These are phyloP conservation scores for Juncus inflexus DNA, from an alignment of 176 grass and related monocot species.

Conservation along the genomic window DNA sequence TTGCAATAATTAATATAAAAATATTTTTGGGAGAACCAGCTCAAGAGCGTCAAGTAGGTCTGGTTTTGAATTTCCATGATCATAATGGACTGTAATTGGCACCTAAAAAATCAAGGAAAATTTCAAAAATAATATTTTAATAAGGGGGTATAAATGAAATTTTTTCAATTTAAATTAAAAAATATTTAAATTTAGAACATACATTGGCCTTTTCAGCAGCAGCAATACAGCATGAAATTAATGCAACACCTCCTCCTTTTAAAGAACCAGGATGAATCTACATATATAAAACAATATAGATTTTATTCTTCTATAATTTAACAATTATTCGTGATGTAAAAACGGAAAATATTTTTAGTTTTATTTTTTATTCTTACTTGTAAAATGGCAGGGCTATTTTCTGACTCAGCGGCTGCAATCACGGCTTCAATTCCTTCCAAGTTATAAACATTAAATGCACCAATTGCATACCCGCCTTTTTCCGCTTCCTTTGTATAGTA, in stretches of 20 bases:
- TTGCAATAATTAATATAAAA: slow-evolving; percentile 4
- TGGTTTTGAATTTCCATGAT: slow-evolving; percentile 75
- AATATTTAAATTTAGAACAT: slow-evolving; percentile 31
- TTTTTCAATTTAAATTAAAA: background rate
- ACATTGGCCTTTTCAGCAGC: slow-evolving; percentile 73
- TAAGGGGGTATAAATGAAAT: background rate
- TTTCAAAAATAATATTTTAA: slow-evolving; percentile 21
- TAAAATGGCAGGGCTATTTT: slow-evolving; percentile 82
- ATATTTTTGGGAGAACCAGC: slow-evolving; percentile 45
- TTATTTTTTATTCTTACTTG: slow-evolving; percentile 57
- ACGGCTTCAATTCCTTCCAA: slow-evolving; percentile 92
- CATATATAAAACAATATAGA: slow-evolving; percentile 19
- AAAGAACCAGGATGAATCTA: slow-evolving; percentile 95
- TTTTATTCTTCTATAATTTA: background rate
- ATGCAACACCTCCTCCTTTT: slow-evolving; percentile 69
- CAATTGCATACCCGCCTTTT: slow-evolving; percentile 80
- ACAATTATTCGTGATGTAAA: too few relatives aligned
- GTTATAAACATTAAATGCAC: slow-evolving; percentile 98
- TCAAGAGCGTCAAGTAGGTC: slow-evolving; percentile 88
- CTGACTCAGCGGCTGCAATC: slow-evolving; percentile 83
- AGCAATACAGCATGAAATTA: slow-evolving; percentile 79
- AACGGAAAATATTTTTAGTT: background rate
- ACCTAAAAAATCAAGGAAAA: slow-evolving; percentile 45
- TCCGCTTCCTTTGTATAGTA: slow-evolving; percentile 56
- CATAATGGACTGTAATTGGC: slow-evolving; percentile 80